Conservation (phyloP, 169 alveolate genomes). For the Perkinsus marinus region DNA sequence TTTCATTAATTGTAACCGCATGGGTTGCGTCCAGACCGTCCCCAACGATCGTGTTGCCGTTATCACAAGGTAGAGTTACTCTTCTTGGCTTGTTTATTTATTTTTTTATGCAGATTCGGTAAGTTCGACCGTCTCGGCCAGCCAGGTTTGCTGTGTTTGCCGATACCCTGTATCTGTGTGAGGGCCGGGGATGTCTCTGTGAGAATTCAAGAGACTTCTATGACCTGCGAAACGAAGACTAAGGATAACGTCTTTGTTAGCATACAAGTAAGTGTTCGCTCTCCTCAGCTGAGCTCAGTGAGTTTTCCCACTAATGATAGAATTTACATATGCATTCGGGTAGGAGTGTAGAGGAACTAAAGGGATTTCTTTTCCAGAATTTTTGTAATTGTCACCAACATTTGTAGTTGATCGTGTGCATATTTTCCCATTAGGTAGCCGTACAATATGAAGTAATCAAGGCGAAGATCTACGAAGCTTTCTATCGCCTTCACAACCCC, state of each 20-base stretch:
- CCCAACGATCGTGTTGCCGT: conserved; percentile 4
- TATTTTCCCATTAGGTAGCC: neutral
- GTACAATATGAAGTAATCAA: neutral
- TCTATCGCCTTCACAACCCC: neutral
- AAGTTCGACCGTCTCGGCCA: neutral
- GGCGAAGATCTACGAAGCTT: conserved; percentile 2
- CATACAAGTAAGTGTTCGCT: neutral
- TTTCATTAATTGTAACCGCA: neutral
- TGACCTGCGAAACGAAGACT: conserved; percentile 1
- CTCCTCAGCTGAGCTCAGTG: neutral
- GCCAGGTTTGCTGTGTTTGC: neutral
- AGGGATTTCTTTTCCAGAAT: too few species aligned
- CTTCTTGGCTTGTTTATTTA: neutral
- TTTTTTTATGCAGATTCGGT: neutral
- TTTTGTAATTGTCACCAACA: too few species aligned
- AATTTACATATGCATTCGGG: too few species aligned
- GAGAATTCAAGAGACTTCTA: neutral
- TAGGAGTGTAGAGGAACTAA: too few species aligned
- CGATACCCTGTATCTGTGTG: neutral
- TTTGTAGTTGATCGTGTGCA: too few species aligned
- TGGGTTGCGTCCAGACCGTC: neutral
- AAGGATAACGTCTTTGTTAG: conserved; percentile 6
- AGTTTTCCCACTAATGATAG: too few species aligned
- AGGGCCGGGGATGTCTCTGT: conserved; percentile 1
- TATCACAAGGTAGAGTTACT: neutral